Conservation (phyloP, 2,329 filamentous ascomycete species). For the Trichoderma citrinoviride region DNA sequence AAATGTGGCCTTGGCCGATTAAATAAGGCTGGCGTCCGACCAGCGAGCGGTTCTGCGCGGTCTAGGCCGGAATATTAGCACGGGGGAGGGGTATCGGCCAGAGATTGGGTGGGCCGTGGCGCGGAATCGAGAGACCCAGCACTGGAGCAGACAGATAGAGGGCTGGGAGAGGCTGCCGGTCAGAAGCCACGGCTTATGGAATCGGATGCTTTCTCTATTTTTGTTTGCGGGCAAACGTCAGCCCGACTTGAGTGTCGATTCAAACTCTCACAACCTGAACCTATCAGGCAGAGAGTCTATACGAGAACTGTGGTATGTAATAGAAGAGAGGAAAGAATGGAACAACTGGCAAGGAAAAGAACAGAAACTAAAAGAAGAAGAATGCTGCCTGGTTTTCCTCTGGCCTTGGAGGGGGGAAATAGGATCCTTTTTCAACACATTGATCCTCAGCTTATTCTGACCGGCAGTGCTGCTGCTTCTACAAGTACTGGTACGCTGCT, state of each 20-base stretch:
- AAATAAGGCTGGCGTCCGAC: conserved; percentile 10
- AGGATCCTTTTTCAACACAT: conserved; percentile 4
- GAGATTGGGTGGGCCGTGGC: conserved; percentile 10
- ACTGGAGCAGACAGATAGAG: neutral
- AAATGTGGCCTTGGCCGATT: neutral
- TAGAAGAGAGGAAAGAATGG: neutral
- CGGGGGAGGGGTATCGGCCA: conserved; percentile 1
- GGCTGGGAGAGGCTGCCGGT: neutral
- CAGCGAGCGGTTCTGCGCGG: neutral
- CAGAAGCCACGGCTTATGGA: neutral
- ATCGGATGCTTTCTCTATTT: neutral
- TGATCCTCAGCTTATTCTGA: neutral
- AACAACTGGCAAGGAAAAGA: neutral
- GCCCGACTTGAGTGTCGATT: neutral
- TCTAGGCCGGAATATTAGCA: conserved; percentile 1
- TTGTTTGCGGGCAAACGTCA: neutral
- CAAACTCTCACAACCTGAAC: too few species aligned
- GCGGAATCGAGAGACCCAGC: conserved; percentile 2
- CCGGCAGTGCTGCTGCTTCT: neutral
- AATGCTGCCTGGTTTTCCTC: neutral
- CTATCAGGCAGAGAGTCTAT: too few species aligned
- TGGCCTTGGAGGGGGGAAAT: neutral
- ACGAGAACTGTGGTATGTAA: too few species aligned
- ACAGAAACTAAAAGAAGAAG: neutral
- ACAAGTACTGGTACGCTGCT: neutral